These are phyloP conservation scores for Ascochyta rabiei DNA, from an alignment of 2,329 filamentous ascomycete genomes.

Conservation along the genomic window DNA sequence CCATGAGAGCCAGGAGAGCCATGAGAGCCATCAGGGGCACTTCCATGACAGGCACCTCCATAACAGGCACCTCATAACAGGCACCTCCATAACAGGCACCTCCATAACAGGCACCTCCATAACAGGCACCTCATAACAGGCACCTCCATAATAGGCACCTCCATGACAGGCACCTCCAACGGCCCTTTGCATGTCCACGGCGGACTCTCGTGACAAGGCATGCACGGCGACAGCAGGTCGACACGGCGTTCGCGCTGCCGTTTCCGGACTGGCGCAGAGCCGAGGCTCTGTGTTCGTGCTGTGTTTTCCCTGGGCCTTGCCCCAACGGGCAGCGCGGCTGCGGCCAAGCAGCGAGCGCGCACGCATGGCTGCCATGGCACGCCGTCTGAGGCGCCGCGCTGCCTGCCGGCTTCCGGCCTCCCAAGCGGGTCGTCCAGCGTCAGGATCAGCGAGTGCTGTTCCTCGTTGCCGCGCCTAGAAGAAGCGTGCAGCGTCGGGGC, in stretches of 20 bases:
- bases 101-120: too few relatives aligned
- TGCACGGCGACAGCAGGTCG: not conserved
- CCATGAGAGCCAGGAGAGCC: too few relatives aligned
- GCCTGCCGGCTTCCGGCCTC: constrained; percentile 22
- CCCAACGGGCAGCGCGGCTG: too few relatives aligned
- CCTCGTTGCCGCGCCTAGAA: constrained; percentile 24
- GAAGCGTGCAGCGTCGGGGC: constrained; percentile 16
- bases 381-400: constrained; percentile 9
- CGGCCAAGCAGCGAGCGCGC: constrained; percentile 17
- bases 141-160: too few relatives aligned
- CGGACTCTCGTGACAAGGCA: not conserved
- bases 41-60: too few relatives aligned
- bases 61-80: too few relatives aligned
- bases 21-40: constrained; percentile 11
- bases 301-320: not conserved
- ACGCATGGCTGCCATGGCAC: not conserved
- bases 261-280: constrained; percentile 11
- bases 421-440: constrained; percentile 20
- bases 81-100: too few relatives aligned
- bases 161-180: not conserved
- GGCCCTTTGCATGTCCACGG: not conserved
- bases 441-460: constrained; percentile 18
- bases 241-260: constrained; percentile 8
- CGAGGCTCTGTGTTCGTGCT: constrained; percentile 15
- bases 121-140: too few relatives aligned